A percentile compares a stretch with the other conserved stretches of the same genome.
Evolutionary conservation across 1,139 yeast genomes (phyloP).

Genomic region (Waltiozyma sp.): DNA sequence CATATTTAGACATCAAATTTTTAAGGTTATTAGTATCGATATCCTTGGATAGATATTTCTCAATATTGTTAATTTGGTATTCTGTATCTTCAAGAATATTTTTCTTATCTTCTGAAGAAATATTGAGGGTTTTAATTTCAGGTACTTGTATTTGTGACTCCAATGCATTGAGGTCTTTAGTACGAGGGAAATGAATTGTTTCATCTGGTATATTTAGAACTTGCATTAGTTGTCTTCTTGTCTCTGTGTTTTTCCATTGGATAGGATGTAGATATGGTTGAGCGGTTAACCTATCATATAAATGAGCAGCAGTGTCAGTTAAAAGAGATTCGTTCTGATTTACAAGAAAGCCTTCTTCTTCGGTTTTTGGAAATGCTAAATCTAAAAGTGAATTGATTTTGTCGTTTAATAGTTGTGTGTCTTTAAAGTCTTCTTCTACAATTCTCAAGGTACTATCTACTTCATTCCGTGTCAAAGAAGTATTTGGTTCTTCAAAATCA

Average conservation of each 20-base stretch:
- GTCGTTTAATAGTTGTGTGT: background rate
- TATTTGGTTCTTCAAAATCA: conserved; percentile 18
- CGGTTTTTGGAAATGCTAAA: background rate
- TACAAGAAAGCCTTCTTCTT: background rate
- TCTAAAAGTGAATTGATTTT: background rate
- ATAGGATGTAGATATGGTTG: conserved; percentile 36
- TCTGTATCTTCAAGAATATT: conserved; percentile 26
- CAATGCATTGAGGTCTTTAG: conserved; percentile 9
- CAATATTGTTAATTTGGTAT: conserved; percentile 15
- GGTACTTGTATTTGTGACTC: conserved; percentile 7
- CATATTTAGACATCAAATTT: conserved; percentile 9
- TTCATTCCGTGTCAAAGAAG: background rate
- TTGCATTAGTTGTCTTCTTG: conserved; percentile 44
- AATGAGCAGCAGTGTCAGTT: conserved; percentile 14
- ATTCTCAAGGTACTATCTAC: background rate
- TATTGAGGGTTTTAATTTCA: conserved; percentile 5
- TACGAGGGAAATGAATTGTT: conserved; percentile 6
- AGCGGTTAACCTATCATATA: conserved; percentile 27
- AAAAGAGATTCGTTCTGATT: conserved; percentile 7
- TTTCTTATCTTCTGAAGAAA: conserved; percentile 13
- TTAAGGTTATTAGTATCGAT: background rate
- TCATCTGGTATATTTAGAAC: conserved; percentile 44
- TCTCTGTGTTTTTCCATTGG: conserved; percentile 49
- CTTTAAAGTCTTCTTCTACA: background rate
- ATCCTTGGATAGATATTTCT: conserved; percentile 16